Evolutionary conservation across 345 rosid species (phyloP), one percentile per base, ranked within the genome.

Genomic region (Zanthoxylum bungeanum): DNA sequence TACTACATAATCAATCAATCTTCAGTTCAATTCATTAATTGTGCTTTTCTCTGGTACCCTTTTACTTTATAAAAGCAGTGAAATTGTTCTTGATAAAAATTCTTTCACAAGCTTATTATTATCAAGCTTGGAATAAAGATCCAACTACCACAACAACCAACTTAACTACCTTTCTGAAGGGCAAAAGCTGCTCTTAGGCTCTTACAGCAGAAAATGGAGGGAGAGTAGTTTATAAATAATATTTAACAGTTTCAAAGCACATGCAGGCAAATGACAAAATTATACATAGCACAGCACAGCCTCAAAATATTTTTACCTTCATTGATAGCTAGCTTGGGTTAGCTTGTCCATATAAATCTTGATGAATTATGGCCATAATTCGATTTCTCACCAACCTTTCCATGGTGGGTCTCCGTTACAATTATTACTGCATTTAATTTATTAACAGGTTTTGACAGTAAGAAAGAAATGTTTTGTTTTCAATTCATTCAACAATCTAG

Each of bases 121-220:
- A 2, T 28, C 33, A 34, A 47, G 39, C 21, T 8, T 30, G 25
- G 47, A 21, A 76, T 16, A 70, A 73, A 71, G 64, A 44, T 44
- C 76, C 73, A 77, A 80, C 83, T 28, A 73, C 78, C 72, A 9
- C 77, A 77, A 66, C 86, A 33, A 80, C 82, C 73, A 58, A 39
- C 67, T 65, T 78, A 79, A 74, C 83, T 59, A 60, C 60, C 71
- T 40, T 52, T 70, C 74, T 71, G 44, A 14, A 40, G 55, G n/a
- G 40, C 30, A 40, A 49, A 47, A 36, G 52, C 57, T 42, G 40
- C 66, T 37, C 19, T 24, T 2, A 33, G 4, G 22, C 36, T 44
- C 6, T 7, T 12, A 22, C 14, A 42, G 30, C 4, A 37, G 30
- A 36, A 67, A 37, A 67, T 51, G 60, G 11, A 22, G 46, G 59